phyloP scores from a whole-genome alignment of 2,329 filamentous ascomycete species.

The Colletotrichum musicola region DNA sequence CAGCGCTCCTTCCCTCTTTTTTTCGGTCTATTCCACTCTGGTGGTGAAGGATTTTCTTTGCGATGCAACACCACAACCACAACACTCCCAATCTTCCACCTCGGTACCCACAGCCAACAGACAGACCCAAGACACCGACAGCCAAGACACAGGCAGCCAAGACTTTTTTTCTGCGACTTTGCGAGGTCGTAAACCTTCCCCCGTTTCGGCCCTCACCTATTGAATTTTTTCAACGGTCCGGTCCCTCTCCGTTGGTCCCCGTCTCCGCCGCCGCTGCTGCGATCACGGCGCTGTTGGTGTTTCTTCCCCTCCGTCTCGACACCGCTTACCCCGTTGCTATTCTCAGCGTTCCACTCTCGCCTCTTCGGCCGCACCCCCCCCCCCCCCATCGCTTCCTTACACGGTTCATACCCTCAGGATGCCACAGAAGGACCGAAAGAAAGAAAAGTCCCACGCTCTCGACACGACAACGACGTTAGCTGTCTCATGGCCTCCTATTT shows the following conservation, averaged over 20 bases:
- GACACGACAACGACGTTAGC: background rate
- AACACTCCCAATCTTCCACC: no score
- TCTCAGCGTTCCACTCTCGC: conserved; percentile 31
- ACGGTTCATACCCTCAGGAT: conserved; percentile 15
- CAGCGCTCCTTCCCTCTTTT: background rate
- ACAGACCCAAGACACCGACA: no score
- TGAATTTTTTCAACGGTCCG: background rate
- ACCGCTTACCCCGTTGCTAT: conserved; percentile 29
- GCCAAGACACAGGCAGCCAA: conserved; percentile 36
- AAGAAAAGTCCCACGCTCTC: background rate
- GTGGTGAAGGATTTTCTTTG: conserved; percentile 20
- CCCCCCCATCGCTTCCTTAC: conserved; percentile 25
- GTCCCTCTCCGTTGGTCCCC: background rate
- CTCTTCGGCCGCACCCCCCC: conserved; percentile 18
- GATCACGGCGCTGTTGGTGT: background rate
- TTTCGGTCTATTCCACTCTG: background rate
- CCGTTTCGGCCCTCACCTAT: background rate
- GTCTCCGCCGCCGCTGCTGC: background rate
- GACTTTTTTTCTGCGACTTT: conserved; percentile 13
- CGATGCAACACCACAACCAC: conserved; percentile 23
- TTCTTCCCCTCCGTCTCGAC: background rate
- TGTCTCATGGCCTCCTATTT: conserved; percentile 23
- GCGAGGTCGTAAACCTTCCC: background rate
- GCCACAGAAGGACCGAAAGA: background rate
- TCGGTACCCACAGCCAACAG: no score